Evolutionary conservation across 176 grass and related monocot genomes (phyloP), one percentile per base, ranked within the genome.

Genomic region (Paspalum notatum): DNA sequence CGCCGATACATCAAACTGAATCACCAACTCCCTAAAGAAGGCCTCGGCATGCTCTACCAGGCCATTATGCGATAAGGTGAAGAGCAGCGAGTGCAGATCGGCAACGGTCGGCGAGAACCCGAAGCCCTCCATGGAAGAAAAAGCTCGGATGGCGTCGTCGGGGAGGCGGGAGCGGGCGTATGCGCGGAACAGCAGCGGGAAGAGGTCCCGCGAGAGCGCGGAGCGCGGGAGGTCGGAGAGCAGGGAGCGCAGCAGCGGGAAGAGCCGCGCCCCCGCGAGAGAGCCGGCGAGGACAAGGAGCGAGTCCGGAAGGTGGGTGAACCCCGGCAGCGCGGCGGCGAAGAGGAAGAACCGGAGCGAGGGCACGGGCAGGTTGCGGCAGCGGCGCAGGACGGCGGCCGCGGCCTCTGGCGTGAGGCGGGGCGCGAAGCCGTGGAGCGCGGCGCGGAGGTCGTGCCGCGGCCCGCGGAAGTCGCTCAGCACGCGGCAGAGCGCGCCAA

Each of bases 221-320:
- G 74, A 62, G 0, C 71, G 66, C 7, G 82, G 88, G 56, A 93
- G 87, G 55, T 94, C 93, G 48, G 75, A 91, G 62, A 95, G 73
- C 52, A 99, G 84, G 42, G 96, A 95, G 52, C 93, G 90, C 71
- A 99, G 91, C 60, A 95, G 73, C 49, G 96, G 90, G 84, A 95
- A 91, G 49, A 91, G 86, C 37, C 84, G 85, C 11, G 88, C 79
- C 12, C 65, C 21, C 12, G 86, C 87, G 71, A 99, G 92, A 25
- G 96, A 93, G 38, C 82, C 61, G 9, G 88, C 85, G 11, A 95
- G 82, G 60, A 93, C 43, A 39, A 75, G 77, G 78, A 93, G 83
- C 44, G 87, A 86, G 7, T 85, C 81, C 17, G 84, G 72, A 1
- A 74, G 75, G n/a, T 92, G 90, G 12, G 76, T 51, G 62, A 91